Base-by-base conservation (phyloP, 1,284 basidiomycete genomes). In the Wallemia mellicola region DNA sequence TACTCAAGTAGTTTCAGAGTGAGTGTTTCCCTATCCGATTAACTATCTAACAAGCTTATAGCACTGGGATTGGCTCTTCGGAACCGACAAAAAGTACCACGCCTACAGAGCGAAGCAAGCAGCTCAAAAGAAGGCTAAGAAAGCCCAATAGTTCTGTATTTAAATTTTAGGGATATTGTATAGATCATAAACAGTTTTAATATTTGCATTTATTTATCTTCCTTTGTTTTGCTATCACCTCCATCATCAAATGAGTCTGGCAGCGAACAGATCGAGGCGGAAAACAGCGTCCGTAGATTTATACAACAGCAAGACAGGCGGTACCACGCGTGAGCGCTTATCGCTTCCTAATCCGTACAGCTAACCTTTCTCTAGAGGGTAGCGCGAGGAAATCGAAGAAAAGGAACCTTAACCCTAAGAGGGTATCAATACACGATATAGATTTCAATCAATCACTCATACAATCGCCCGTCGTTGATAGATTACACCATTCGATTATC, bases 1-100 rank as follows among this genome's bases (percentile, higher is more conserved):
- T 67, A 65, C 61, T 64, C 64, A 22, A 63, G 65, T 19, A 64
- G 63, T 2, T 64, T 67, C 60, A 60, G 66, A n/a, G n/a, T n/a
- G n/a, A n/a, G n/a, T n/a, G n/a, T n/a, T n/a, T n/a, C n/a, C n/a
- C n/a, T n/a, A n/a, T n/a, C n/a, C n/a, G n/a, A n/a, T n/a, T n/a
- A n/a, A n/a, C n/a, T n/a, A n/a, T n/a, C n/a, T n/a, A n/a, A n/a
- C n/a, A n/a, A n/a, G n/a, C n/a, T n/a, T n/a, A n/a, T n/a, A n/a
- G 24, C 60, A 57, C 54, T 38, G 58, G 62, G 62, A 63, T 28
- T 24, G 58, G 28, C 19, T 64, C 24, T 63, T 66, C 28, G 64
- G 63, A n/a, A 67, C 67, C 17, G 66, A 68, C 33, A 58, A 60
- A 38, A 63, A 62, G 55, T 68, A 67, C 63, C 64, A 66, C 59